These are phyloP conservation scores for Pseudogymnoascus sp. DNA, from an alignment of 2,329 filamentous ascomycete species.

Conservation along the genomic window DNA sequence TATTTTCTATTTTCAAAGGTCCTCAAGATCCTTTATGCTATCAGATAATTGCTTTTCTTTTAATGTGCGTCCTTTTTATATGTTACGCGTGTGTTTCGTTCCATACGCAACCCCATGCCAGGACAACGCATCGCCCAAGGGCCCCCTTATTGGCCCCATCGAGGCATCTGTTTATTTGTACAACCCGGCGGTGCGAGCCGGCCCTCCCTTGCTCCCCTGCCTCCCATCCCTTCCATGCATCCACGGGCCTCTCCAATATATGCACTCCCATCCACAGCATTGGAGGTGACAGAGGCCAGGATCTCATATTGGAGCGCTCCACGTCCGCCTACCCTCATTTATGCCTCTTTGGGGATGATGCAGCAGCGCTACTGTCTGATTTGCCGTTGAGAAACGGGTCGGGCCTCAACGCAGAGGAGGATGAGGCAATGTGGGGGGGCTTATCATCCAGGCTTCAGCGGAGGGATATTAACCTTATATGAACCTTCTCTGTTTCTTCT, in stretches of 20 bases:
- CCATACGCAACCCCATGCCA: background rate
- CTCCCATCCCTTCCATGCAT: background rate
- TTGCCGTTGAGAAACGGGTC: background rate
- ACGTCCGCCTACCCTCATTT: background rate
- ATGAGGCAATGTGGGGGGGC: background rate
- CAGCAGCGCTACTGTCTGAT: conserved; percentile 5
- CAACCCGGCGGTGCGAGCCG: background rate
- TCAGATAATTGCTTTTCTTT: background rate
- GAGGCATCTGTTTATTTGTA: background rate
- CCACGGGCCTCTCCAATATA: background rate
- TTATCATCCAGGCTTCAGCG: conserved; percentile 1
- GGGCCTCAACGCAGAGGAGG: conserved; percentile 4
- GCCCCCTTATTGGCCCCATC: background rate
- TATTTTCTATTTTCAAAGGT: background rate
- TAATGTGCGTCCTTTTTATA: background rate
- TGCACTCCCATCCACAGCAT: background rate
- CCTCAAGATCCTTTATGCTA: background rate
- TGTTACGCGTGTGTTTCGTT: background rate
- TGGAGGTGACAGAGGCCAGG: background rate
- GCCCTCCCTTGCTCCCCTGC: background rate
- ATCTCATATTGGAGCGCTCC: conserved; percentile 1
- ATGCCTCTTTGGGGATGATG: background rate
- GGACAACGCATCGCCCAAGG: background rate
- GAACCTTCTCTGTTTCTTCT: background rate
- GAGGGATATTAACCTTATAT: conserved; percentile 5